Percentiles rank a stretch among this genome's conserved stretches.
phyloP scores from a whole-genome alignment of 768 basidiomycete species.

The Boletus patriciae region DNA sequence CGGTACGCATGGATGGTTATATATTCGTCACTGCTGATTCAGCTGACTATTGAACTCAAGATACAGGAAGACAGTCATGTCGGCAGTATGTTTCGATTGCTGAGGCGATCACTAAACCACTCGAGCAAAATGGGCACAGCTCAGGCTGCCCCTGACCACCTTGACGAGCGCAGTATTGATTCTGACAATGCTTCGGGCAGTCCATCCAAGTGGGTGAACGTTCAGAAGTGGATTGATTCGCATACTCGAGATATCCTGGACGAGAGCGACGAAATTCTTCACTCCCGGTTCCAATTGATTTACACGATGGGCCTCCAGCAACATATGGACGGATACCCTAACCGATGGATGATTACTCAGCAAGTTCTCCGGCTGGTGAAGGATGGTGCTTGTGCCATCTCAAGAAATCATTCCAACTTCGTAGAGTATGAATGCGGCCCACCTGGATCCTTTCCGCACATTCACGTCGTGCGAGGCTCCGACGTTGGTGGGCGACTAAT shows the following conservation, averaged over 20 bases:
- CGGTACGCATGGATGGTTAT: background rate
- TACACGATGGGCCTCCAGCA: slow-evolving; percentile 28
- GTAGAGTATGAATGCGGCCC: background rate
- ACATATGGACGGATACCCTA: slow-evolving; percentile 25
- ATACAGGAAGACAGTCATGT: background rate
- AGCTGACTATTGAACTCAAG: background rate
- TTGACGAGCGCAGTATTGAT: too few species aligned
- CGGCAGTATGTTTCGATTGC: background rate
- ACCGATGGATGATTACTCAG: slow-evolving; percentile 32
- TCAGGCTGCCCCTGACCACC: too few species aligned
- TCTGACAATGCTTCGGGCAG: too few species aligned
- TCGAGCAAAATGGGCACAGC: too few species aligned
- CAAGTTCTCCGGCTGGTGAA: slow-evolving; percentile 24
- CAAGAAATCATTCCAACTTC: background rate
- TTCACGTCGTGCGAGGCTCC: slow-evolving; percentile 1
- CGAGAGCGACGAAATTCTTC: slow-evolving; percentile 26
- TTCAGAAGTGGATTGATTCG: slow-evolving; percentile 16
- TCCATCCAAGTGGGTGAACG: slow-evolving; percentile 10
- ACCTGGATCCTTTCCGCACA: slow-evolving; percentile 8
- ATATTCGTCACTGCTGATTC: background rate
- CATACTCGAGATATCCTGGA: slow-evolving; percentile 18
- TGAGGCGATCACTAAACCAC: background rate
- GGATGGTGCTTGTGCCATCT: background rate
- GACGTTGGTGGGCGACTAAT: background rate
- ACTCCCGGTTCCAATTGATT: slow-evolving; percentile 14